phyloP scores from a whole-genome alignment of 306 rosid species.

The Cicer cuneatum region DNA sequence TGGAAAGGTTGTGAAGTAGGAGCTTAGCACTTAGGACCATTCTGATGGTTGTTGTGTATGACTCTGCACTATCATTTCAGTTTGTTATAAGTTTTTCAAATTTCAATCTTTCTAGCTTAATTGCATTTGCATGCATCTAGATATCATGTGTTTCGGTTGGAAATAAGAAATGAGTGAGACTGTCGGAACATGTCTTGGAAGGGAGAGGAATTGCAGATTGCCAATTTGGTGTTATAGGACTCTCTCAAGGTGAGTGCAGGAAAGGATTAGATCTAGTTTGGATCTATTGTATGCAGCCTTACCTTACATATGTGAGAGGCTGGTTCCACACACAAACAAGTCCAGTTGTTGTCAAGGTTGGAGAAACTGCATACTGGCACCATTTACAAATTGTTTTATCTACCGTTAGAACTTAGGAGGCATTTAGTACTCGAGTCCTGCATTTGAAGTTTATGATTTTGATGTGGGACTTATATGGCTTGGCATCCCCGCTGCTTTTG shows the following conservation, averaged over 20 bases:
- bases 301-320: neutral
- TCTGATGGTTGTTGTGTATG: neutral
- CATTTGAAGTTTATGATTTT: neutral
- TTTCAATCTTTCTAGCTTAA: conserved; percentile 2
- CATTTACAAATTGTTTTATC: neutral
- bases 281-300: neutral
- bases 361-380: neutral
- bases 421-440: neutral
- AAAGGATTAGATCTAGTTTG: neutral
- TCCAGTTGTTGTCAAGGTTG: neutral
- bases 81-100: neutral
- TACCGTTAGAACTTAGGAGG: neutral
- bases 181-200: conserved; percentile 3
- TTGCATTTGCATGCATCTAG: neutral
- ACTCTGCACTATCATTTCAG: conserved; percentile 12
- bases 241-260: neutral
- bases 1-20: neutral
- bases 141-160: neutral
- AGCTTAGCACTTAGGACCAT: conserved; percentile 4
- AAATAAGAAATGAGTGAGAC: neutral
- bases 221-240: neutral
- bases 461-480: neutral
- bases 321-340: neutral
- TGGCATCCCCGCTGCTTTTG: neutral
- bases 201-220: neutral